These are phyloP conservation scores for Mycena galericulata DNA, from an alignment of 768 basidiomycete genomes.

Conservation along the genomic window DNA sequence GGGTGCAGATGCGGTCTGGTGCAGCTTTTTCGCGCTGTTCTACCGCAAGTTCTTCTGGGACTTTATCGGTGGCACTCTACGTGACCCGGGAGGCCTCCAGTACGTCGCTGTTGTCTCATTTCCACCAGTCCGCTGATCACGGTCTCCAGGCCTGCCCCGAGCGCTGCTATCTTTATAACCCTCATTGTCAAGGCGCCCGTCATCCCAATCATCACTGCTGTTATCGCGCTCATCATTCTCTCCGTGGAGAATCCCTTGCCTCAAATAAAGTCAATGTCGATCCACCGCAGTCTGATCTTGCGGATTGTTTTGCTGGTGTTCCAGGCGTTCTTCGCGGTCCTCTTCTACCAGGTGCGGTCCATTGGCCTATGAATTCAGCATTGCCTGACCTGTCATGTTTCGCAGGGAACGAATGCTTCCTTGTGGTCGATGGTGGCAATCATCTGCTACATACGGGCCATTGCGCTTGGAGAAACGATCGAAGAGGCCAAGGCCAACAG, in stretches of 20 bases:
- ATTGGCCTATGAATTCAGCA: not conserved
- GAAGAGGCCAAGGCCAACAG: conserved; percentile 72
- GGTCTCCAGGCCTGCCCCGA: conserved; percentile 65
- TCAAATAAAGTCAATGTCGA: conserved; percentile 59
- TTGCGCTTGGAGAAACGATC: conserved; percentile 76
- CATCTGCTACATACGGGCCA: conserved; percentile 74
- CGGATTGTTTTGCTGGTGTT: conserved; percentile 73
- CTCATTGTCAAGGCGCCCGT: conserved; percentile 85
- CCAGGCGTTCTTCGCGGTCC: conserved; percentile 69
- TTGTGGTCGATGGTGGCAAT: conserved; percentile 84
- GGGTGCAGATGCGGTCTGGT: conserved; percentile 81
- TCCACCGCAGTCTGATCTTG: conserved; percentile 76
- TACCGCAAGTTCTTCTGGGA: conserved; percentile 99
- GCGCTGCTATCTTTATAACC: conserved; percentile 70
- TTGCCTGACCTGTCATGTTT: conserved; percentile 9
- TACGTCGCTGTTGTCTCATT: conserved; percentile 47
- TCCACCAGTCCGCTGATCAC: conserved; percentile 5
- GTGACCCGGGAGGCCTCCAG: conserved; percentile 85
- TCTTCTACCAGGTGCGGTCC: conserved; percentile 82
- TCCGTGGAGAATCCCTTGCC: conserved; percentile 82
- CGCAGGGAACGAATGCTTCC: conserved; percentile 85
- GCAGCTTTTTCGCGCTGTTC: conserved; percentile 81
- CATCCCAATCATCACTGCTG: conserved; percentile 75
- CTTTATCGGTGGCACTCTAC: conserved; percentile 85
- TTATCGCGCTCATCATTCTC: conserved; percentile 69